A percentile compares a stretch with the other conserved stretches of the same genome.
phyloP scores from a whole-genome alignment of 2,329 filamentous ascomycete species.

The Xylaria sp. region DNA sequence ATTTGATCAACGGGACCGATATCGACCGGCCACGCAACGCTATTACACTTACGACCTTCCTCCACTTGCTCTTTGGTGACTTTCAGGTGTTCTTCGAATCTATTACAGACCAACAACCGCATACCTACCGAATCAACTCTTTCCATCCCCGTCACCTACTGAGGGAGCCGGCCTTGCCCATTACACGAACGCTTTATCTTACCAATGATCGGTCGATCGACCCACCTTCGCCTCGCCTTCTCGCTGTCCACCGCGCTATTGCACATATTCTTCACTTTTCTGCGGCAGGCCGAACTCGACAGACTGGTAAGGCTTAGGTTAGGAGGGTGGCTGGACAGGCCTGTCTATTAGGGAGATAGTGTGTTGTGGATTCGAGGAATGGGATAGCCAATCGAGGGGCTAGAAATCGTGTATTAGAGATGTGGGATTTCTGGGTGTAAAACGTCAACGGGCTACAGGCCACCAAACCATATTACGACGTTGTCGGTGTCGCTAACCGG shows the following conservation, averaged over 20 bases:
- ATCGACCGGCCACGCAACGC: constrained; percentile 56
- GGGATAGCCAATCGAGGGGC: too few species aligned
- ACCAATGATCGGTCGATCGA: constrained; percentile 44
- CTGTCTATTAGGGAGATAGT: constrained; percentile 11
- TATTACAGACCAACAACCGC: constrained; percentile 35
- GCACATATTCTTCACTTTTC: constrained; percentile 49
- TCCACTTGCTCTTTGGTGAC: constrained; percentile 48
- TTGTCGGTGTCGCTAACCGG: too few species aligned
- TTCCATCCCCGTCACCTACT: constrained; percentile 20
- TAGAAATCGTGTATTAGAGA: too few species aligned
- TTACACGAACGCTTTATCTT: constrained; percentile 46
- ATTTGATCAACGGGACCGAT: constrained; percentile 52
- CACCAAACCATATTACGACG: too few species aligned
- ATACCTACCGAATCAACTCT: constrained; percentile 47
- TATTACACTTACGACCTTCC: constrained; percentile 46
- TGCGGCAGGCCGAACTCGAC: constrained; percentile 28
- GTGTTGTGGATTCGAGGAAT: too few species aligned
- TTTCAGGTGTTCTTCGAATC: constrained; percentile 49
- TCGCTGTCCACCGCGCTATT: constrained; percentile 49
- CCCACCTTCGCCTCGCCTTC: constrained; percentile 48
- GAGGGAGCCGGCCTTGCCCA: constrained; percentile 38
- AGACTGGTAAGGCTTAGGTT: constrained; percentile 19
- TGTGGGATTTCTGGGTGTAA: too few species aligned
- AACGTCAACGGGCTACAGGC: too few species aligned
- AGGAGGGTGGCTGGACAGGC: constrained; percentile 22